Percentiles rank a stretch among this genome's conserved stretches.
Conservation (phyloP, 176 grass and related monocot species). For the Calamus simplicifolius region DNA sequence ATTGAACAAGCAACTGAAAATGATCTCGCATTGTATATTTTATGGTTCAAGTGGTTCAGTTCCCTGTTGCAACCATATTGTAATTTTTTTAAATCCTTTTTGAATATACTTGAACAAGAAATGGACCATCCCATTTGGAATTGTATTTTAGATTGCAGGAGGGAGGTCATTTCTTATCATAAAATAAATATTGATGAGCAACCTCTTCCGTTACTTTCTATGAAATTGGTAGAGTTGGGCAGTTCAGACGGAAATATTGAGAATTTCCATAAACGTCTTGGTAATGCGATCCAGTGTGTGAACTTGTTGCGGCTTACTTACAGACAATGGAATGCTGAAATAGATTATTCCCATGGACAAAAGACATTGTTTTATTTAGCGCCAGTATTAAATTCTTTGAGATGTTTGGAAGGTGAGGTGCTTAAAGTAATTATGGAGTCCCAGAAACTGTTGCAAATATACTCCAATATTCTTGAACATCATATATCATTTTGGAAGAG, state of each 20-base stretch:
- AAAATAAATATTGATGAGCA: conserved; percentile 41
- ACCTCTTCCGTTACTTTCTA: conserved; percentile 54
- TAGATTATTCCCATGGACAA: conserved; percentile 27
- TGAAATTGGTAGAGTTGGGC: conserved; percentile 45
- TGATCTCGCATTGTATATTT: conserved; percentile 43
- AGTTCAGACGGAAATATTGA: conserved; percentile 26
- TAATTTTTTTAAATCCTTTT: conserved; percentile 48
- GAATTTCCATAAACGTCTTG: conserved; percentile 26
- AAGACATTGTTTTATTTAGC: conserved; percentile 17
- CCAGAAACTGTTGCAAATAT: conserved; percentile 36
- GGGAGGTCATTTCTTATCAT: conserved; percentile 44
- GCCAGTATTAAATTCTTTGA: conserved; percentile 50
- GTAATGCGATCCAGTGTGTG: conserved; percentile 36
- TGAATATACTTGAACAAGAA: conserved; percentile 47
- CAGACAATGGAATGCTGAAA: conserved; percentile 67
- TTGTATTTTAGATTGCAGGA: conserved; percentile 42
- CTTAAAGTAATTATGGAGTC: conserved; percentile 45
- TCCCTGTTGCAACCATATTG: conserved; percentile 47
- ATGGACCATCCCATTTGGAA: conserved; percentile 64
- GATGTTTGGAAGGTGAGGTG: conserved; percentile 48
- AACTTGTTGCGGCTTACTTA: conserved; percentile 53
- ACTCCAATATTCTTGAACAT: conserved; percentile 55
- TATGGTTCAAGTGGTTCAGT: conserved; percentile 66
- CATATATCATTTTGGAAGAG: conserved; percentile 76
- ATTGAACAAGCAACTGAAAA: conserved; percentile 67